Base-by-base conservation (phyloP, 2,329 filamentous ascomycete genomes). In the Harringtonia lauricola region DNA sequence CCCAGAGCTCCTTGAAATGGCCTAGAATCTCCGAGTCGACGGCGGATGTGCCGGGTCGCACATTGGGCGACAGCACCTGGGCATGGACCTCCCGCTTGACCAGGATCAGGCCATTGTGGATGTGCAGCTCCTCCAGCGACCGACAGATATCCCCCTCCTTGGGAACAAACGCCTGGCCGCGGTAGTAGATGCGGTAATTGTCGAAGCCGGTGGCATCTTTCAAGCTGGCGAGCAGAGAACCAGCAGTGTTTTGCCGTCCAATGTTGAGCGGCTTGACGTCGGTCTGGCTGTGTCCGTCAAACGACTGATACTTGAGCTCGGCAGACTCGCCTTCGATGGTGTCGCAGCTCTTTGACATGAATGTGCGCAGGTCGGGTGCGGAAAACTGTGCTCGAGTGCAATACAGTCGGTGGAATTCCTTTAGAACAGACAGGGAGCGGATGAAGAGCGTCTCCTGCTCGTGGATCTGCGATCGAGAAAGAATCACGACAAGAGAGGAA, bases 1-100 rank as follows among this genome's bases (percentile, higher is more conserved):
- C 74, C 71, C 92, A 95, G 21, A 98, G 64, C 48, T 90, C 80
- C 43, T 86, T 74, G 55, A 95, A 94, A 59, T 94, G 85, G 45
- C 79, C 73, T 52, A 92, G 66, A 19, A 96, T 80, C 53, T 90
- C 85, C 13, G 76, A 71, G 57, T 96, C 87, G 3, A 96, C 72
- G 30, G 65, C 72, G 49, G 66, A 79, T 38, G 66, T 74, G 40
- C 65, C 76, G 41, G 62, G 70, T 48, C 66, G 68, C 42, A 71
- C 63, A 26, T 67, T 56, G 49, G 66, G 52, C 22, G 69, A 57
- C 45, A 66, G 60, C 4, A 64, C 60, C 9, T 64, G 58, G 1
- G 62, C 56, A 14, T 71, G 67, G 18, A 72, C 67, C 36, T 78
- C 73, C 15, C 71, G 70, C 52, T 77, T 81, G 36, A 88, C 70